Evolutionary conservation across 495 filamentous ascomycete species (phyloP).

Genomic region (Penicillium argentinense): DNA sequence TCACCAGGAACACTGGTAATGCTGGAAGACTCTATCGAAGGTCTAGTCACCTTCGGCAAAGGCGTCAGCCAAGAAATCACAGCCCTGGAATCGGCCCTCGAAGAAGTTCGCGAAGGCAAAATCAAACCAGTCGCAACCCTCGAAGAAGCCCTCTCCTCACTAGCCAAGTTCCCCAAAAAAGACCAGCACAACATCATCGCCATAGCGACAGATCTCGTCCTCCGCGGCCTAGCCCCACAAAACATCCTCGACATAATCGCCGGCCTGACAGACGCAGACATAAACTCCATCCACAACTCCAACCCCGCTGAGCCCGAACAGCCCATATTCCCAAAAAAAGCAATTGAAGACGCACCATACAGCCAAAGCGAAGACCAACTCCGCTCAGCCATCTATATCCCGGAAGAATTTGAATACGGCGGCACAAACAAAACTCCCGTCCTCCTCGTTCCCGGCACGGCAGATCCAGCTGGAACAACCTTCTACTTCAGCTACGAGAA

Average conservation of each 20-base stretch:
- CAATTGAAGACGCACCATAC: constrained; percentile 6
- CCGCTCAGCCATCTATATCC: constrained; percentile 12
- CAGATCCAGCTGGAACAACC: constrained; percentile 7
- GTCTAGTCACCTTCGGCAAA: neutral
- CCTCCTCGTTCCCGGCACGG: constrained; percentile 11
- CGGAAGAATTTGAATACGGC: constrained; percentile 7
- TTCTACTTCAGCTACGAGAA: constrained; percentile 11
- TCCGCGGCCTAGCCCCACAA: constrained; percentile 1
- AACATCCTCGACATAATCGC: constrained; percentile 5
- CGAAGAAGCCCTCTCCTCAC: constrained; percentile 3
- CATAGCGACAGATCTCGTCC: neutral
- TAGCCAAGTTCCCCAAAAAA: neutral
- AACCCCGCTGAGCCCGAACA: constrained; percentile 17
- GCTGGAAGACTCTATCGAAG: neutral
- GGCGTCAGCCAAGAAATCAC: neutral
- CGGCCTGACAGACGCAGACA: neutral
- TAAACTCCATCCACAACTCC: constrained; percentile 6
- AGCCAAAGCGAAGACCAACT: constrained; percentile 3
- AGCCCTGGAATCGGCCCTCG: neutral
- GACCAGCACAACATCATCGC: neutral
- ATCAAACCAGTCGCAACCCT: constrained; percentile 1
- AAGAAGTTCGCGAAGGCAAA: constrained; percentile 1
- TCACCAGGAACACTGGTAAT: neutral
- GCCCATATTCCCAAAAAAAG: constrained; percentile 11
- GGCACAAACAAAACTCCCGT: constrained; percentile 3